phyloP scores from a whole-genome alignment of 148 eudicot genomes.

The Hydrangea macrophylla region DNA sequence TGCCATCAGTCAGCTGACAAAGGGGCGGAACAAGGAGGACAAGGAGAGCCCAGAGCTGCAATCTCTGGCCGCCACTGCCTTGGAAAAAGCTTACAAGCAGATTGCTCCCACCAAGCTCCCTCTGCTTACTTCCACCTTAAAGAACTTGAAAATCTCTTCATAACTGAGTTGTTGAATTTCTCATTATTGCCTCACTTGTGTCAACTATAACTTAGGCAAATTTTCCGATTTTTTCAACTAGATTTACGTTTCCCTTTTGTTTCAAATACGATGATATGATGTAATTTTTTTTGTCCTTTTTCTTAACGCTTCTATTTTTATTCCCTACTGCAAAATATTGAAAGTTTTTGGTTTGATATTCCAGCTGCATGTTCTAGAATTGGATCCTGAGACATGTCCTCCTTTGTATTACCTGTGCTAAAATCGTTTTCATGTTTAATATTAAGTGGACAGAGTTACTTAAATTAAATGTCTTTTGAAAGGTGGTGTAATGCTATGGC shows the following conservation, averaged over 20 bases:
- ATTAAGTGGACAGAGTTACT: too few relatives aligned
- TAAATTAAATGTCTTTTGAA: too few relatives aligned
- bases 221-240: neutral
- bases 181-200: neutral
- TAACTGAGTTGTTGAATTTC: slow-evolving; percentile 2
- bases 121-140: slow-evolving; percentile 59
- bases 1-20: slow-evolving; percentile 64
- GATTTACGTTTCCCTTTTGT: neutral
- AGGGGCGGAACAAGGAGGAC: slow-evolving; percentile 89
- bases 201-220: neutral
- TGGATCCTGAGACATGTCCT: too few relatives aligned
- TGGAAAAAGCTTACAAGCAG: slow-evolving; percentile 77
- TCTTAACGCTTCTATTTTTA: too few relatives aligned
- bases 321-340: too few relatives aligned
- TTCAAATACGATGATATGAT: too few relatives aligned
- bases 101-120: slow-evolving; percentile 63
- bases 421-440: too few relatives aligned
- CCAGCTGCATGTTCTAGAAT: too few relatives aligned
- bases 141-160: slow-evolving; percentile 53
- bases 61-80: slow-evolving; percentile 62
- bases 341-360: too few relatives aligned
- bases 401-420: too few relatives aligned
- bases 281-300: too few relatives aligned
- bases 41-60: slow-evolving; percentile 68
- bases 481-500: too few relatives aligned